Base-by-base conservation (phyloP, 768 basidiomycete genomes). In the Jaapia argillacea region DNA sequence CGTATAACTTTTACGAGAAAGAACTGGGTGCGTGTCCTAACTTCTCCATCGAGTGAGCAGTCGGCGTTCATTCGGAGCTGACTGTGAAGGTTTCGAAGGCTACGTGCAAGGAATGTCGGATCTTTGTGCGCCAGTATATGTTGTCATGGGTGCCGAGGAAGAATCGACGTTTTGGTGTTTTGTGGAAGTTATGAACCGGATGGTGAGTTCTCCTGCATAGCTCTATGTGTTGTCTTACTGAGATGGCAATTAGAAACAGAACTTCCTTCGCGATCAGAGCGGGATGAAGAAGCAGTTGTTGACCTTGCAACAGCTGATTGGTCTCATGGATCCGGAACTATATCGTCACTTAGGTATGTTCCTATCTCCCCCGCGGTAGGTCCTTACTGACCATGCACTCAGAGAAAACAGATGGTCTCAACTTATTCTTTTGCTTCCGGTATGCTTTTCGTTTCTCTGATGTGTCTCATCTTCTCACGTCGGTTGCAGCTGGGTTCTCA, bases 41-140 rank as follows among this genome's bases (percentile, higher is more conserved):
- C 48, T n/a, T 18, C 18, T 16, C 14, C 16, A 4, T 22, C 28
- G 23, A 23, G 36, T 44, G 20, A 21, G 22, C 14, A 31, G 20
- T 37, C 13, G 21, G 48, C 23, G 28, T 35, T 40, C 37, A 44
- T 28, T 25, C 23, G 36, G 22, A 43, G 36, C 49, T 61, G 45
- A 65, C 35, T 14, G 27, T 2, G 7, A 39, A 45, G 40, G 43
- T n/a, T 27, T 40, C 43, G 45, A 48, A 84, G 91, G 93, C 23
- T 97, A 98, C 59, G 96, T 98, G 4, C 96, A 98, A 62, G 96
- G 96, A 24, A 98, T 98, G 96, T 91, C 88, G 2, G 96, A 99
- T 62, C 74, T 99, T 12, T 87, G 88, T 52, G 84, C 89, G 3
- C 96, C 96, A 10, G 64, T 98, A 4, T 98, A 97, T 55, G 82